Percentiles rank a stretch among this genome's conserved stretches.
Conservation (phyloP, 2,329 filamentous ascomycete species). For the Pezicula carpinea region DNA sequence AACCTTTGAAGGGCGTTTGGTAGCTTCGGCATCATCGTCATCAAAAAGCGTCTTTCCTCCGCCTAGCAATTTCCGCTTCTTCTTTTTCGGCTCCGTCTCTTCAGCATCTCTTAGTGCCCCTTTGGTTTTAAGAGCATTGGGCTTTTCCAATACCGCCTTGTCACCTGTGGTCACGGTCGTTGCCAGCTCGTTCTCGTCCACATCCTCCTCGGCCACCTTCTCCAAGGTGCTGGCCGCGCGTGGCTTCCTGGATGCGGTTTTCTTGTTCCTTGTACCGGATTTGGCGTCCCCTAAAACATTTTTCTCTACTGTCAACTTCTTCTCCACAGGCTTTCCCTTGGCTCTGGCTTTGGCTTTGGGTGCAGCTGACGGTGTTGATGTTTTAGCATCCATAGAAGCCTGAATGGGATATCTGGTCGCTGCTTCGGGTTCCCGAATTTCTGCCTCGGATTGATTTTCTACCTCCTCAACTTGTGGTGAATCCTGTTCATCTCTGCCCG, state of each 20-base stretch:
- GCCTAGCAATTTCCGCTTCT: constrained; percentile 70
- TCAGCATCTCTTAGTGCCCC: constrained; percentile 13
- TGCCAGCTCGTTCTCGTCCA: constrained; percentile 28
- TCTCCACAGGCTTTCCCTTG: constrained; percentile 18
- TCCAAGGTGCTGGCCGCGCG: constrained; percentile 29
- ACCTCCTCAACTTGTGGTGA: not conserved
- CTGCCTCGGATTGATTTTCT: constrained; percentile 6
- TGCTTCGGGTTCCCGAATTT: constrained; percentile 7
- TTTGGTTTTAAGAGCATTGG: constrained; percentile 8
- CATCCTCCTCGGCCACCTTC: constrained; percentile 36
- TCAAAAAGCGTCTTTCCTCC: constrained; percentile 64
- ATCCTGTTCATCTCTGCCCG: constrained; percentile 7
- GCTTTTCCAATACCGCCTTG: constrained; percentile 4
- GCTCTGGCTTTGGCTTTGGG: constrained; percentile 13
- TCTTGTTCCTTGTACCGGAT: constrained; percentile 23
- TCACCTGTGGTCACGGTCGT: constrained; percentile 22
- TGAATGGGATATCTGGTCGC: not conserved
- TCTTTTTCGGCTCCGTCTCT: constrained; percentile 44
- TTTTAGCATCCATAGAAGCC: not conserved
- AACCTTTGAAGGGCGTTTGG: constrained; percentile 31
- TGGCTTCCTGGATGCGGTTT: constrained; percentile 27
- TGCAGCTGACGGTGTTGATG: constrained; percentile 5
- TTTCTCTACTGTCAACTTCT: constrained; percentile 27
- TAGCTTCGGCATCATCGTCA: constrained; percentile 56
- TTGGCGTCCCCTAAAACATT: constrained; percentile 39